Evolutionary conservation across 2,329 filamentous ascomycete genomes (phyloP), one percentile per base, ranked within the genome.

Genomic region (Tricladium varicosporioides): DNA sequence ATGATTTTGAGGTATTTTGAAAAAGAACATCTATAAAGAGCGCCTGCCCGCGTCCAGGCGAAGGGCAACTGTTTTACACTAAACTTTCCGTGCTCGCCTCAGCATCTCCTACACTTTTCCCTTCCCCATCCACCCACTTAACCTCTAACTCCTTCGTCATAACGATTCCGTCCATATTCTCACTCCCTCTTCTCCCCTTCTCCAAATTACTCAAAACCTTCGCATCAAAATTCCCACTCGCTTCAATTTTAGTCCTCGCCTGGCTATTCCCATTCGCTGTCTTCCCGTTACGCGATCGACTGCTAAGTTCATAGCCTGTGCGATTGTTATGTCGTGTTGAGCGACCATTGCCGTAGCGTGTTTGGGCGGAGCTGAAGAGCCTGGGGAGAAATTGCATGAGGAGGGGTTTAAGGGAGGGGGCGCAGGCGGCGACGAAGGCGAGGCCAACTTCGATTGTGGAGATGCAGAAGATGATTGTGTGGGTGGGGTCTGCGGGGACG

Each of bases 381-480:
- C 36, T 11, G 36, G 36, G 36, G n/a, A 40, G 4, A 10, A 40
- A 40, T 40, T 40, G 36, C 36, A 40, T 40, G 10, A 40, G n/a
- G 36, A 40, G 36, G n/a, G 56, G 56, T 32, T 54, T 54, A 8
- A 58, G 18, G 15, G 46, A 46, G 2, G 56, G 56, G 11, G 56
- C 56, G 10, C 52, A 58, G 3, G 56, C 56, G 2, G 52, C 53
- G 13, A 56, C 48, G 16, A 55, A 58, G 18, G 56, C 32, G 9
- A 58, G 14, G 11, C 56, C 56, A 1, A 56, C 31, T 51, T 58
- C 56, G 9, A 58, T 48, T 14, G 47, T 58, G 3, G 56, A 43
- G 11, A 55, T 40, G 7, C 52, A 55, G 27, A 58, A 58, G 5
- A 58, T n/a, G 15, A 51, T 19, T 9, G 52, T 19, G 31, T 58